Conservation (phyloP, 2,329 filamentous ascomycete species). For the Leptographium radiaticola region DNA sequence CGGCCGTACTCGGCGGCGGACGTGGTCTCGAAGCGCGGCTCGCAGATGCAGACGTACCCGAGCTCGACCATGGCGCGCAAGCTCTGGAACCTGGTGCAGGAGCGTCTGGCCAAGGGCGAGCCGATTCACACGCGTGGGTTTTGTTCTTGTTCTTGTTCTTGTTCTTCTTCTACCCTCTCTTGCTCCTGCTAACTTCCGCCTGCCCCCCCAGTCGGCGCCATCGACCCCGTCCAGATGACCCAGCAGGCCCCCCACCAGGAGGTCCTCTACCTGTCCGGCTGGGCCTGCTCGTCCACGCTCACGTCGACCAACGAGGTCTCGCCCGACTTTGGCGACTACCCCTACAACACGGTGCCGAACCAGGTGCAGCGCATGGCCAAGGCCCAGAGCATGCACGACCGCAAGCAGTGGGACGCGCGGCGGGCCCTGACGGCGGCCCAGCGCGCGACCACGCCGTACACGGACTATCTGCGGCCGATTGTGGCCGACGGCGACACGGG, state of each 20-base stretch:
- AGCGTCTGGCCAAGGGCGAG: constrained; percentile 63
- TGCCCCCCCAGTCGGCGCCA: constrained; percentile 63
- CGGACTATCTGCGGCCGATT: constrained; percentile 85
- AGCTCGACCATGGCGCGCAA: constrained; percentile 93
- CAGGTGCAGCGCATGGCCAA: constrained; percentile 94
- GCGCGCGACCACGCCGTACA: constrained; percentile 63
- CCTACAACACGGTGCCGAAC: constrained; percentile 97
- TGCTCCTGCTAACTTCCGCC: background rate
- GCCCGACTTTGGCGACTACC: constrained; percentile 95
- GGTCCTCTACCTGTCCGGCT: constrained; percentile 89
- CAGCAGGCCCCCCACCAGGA: constrained; percentile 95
- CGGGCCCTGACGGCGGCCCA: constrained; percentile 64
- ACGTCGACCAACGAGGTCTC: constrained; percentile 96
- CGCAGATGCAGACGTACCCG: constrained; percentile 75
- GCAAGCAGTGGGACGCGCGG: constrained; percentile 82
- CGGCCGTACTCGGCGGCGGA: constrained; percentile 82
- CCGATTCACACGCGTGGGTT: constrained; percentile 82
- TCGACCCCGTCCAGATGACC: constrained; percentile 99
- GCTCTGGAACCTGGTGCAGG: constrained; percentile 76
- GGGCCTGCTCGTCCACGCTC: constrained; percentile 89
- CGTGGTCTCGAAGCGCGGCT: constrained; percentile 85
- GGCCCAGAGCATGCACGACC: constrained; percentile 91
- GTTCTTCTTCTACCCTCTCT: background rate
- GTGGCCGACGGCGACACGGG: constrained; percentile 94
- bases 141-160: background rate